Evolutionary conservation across 108 stramenopile species (phyloP).

Genomic region (Pseudonitzschia delicatissima): DNA sequence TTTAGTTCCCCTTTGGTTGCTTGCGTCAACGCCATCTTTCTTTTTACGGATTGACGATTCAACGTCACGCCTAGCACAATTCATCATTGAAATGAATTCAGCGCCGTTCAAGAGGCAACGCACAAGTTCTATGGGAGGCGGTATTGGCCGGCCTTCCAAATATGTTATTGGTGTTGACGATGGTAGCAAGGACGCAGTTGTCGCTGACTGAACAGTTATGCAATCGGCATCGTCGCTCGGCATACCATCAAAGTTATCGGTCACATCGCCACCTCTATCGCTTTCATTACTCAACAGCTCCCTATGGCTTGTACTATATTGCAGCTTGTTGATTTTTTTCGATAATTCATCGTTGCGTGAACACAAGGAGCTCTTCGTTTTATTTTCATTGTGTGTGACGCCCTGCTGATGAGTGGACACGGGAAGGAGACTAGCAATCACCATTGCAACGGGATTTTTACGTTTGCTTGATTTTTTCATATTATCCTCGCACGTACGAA

Average conservation of each 20-base stretch:
- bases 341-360: too few species aligned
- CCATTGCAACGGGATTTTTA: background rate
- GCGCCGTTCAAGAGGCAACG: slow-evolving; percentile 4
- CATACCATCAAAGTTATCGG: background rate
- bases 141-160: background rate
- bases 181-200: background rate
- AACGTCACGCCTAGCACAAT: background rate
- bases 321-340: too few species aligned
- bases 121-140: slow-evolving; percentile 12
- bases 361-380: too few species aligned
- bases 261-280: background rate
- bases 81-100: slow-evolving; percentile 10
- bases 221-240: background rate
- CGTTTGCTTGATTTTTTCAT: background rate
- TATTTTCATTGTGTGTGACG: too few species aligned
- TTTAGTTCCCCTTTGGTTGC: background rate
- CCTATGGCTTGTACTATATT: too few species aligned
- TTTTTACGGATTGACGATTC: background rate
- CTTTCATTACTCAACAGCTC: background rate
- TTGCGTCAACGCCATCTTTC: background rate
- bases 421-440: slow-evolving; percentile 6
- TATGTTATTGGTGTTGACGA: background rate
- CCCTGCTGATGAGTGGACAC: background rate
- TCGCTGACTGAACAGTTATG: background rate
- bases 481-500: background rate